Percentiles rank a stretch among this genome's conserved stretches.
Conservation (phyloP, 179 eudicot genomes). For the Pouteria campechiana region DNA sequence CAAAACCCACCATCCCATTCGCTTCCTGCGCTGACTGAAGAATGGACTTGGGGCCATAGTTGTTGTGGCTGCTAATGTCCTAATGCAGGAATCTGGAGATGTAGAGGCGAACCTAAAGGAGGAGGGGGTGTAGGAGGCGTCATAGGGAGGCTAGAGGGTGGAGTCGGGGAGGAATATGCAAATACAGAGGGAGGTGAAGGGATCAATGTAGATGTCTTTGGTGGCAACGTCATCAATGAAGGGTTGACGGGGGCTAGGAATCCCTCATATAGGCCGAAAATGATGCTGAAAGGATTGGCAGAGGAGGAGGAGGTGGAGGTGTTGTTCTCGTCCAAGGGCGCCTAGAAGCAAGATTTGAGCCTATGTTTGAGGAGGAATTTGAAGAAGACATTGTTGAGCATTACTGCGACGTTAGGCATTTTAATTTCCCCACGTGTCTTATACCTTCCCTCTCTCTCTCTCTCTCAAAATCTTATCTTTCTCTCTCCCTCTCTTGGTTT, state of each 20-base stretch:
- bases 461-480: neutral
- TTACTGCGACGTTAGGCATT: slow-evolving; percentile 93
- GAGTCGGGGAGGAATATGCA: slow-evolving; percentile 74
- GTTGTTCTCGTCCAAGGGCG: slow-evolving; percentile 13
- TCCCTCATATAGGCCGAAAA: slow-evolving; percentile 75
- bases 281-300: slow-evolving; percentile 43
- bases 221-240: slow-evolving; percentile 79
- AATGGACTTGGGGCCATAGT: slow-evolving; percentile 27
- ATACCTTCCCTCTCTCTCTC: neutral
- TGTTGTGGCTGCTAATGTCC: slow-evolving; percentile 28
- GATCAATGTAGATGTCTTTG: slow-evolving; percentile 77
- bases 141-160: slow-evolving; percentile 29
- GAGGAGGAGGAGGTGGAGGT: slow-evolving; percentile 1
- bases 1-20: no score
- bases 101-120: slow-evolving; percentile 11
- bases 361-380: slow-evolving; percentile 77
- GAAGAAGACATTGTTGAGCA: slow-evolving; percentile 85
- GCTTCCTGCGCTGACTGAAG: no score
- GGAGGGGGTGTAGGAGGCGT: slow-evolving; percentile 8
- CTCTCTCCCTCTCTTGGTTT: no score
- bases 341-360: slow-evolving; percentile 52
- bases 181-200: slow-evolving; percentile 46
- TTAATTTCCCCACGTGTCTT: slow-evolving; percentile 2
- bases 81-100: slow-evolving; percentile 9
- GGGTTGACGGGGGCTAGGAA: slow-evolving; percentile 64